Percentiles rank a stretch among this genome's conserved stretches.
These are phyloP conservation scores for Cyberlindnera xylosilytica DNA, from an alignment of 805 yeast species.

Conservation along the genomic window DNA sequence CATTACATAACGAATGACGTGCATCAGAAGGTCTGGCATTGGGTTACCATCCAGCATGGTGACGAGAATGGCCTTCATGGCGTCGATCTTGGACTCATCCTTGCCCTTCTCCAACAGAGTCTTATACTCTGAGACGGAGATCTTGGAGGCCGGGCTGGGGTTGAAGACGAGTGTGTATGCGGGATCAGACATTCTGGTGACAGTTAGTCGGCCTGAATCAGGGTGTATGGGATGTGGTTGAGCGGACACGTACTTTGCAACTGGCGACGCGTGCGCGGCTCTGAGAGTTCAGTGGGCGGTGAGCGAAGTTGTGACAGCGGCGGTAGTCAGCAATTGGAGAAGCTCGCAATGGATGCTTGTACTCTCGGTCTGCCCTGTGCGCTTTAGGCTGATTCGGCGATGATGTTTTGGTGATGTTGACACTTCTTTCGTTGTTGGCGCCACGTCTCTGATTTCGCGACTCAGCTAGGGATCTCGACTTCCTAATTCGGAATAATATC, in stretches of 20 bases:
- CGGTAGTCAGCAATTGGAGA: no score
- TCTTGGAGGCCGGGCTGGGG: slow-evolving; percentile 59
- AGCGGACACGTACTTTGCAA: background rate
- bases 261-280: background rate
- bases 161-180: slow-evolving; percentile 83
- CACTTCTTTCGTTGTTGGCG: background rate
- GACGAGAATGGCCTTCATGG: slow-evolving; percentile 85
- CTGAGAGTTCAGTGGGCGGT: background rate
- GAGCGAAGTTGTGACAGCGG: no score
- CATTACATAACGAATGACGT: slow-evolving; percentile 94
- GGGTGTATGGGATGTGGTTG: background rate
- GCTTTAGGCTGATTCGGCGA: background rate
- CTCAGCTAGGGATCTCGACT: background rate
- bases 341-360: no score
- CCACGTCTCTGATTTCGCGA: background rate
- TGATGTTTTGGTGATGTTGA: background rate
- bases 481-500: background rate
- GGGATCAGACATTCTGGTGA: slow-evolving; percentile 24
- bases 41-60: slow-evolving; percentile 91
- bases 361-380: no score
- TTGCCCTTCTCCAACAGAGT: slow-evolving; percentile 80
- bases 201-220: background rate
- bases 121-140: slow-evolving; percentile 68
- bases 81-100: slow-evolving; percentile 81
- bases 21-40: slow-evolving; percentile 92